Conservation (phyloP, 352 stramenopile genomes). For the Globisporangium cederbergense region DNA sequence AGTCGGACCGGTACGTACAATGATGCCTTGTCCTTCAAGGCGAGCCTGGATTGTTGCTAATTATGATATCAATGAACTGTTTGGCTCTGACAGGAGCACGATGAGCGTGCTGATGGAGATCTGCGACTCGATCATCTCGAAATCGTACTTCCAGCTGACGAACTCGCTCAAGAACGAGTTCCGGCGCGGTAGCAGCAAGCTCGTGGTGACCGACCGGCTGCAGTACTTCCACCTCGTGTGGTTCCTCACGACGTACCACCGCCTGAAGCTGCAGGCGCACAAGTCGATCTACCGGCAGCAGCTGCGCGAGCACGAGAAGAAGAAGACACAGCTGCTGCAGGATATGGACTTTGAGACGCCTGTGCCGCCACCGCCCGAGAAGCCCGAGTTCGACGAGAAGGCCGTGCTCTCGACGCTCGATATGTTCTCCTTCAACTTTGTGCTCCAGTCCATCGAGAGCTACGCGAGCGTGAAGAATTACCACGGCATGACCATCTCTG, state of each 20-base stretch:
- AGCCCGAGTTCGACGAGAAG: slow-evolving; percentile 71
- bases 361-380: slow-evolving; percentile 31
- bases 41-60: background rate
- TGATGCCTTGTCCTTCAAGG: too few species aligned
- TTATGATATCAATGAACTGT: slow-evolving; percentile 4
- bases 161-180: slow-evolving; percentile 88
- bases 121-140: slow-evolving; percentile 66
- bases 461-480: slow-evolving; percentile 80
- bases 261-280: slow-evolving; percentile 65
- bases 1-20: slow-evolving; percentile 49
- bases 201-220: slow-evolving; percentile 81
- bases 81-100: slow-evolving; percentile 28
- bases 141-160: slow-evolving; percentile 83
- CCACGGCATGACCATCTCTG: slow-evolving; percentile 75
- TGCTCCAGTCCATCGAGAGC: slow-evolving; percentile 86
- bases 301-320: slow-evolving; percentile 50
- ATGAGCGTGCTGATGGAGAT: slow-evolving; percentile 71
- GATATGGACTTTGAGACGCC: slow-evolving; percentile 52
- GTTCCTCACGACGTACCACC: slow-evolving; percentile 83
- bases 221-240: slow-evolving; percentile 88
- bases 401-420: slow-evolving; percentile 80
- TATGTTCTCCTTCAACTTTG: slow-evolving; percentile 92
- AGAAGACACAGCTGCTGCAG: slow-evolving; percentile 44
- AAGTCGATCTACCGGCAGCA: slow-evolving; percentile 67
- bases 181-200: slow-evolving; percentile 73